phyloP scores from a whole-genome alignment of 2,329 filamentous ascomycete genomes.

The Cladophialophora psammophila region DNA sequence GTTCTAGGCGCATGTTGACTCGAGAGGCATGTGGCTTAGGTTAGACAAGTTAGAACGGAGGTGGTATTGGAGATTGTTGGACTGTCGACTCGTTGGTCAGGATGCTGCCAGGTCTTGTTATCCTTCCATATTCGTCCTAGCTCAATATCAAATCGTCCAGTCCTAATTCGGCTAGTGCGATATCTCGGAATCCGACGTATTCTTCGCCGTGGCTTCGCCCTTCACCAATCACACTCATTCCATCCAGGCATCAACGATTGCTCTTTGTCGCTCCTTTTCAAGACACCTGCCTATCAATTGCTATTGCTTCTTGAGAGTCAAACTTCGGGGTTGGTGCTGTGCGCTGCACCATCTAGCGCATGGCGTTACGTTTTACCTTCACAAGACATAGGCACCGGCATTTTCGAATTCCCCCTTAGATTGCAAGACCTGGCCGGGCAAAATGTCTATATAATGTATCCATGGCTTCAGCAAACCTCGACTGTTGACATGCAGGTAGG shows the following conservation, averaged over 20 bases:
- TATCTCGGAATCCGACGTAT: slow-evolving; percentile 17
- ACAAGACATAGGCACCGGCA: neutral
- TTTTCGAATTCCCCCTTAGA: neutral
- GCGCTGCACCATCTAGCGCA: neutral
- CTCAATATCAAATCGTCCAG: no score
- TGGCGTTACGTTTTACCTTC: neutral
- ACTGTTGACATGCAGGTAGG: neutral
- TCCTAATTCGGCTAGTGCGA: no score
- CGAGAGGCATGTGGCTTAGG: no score
- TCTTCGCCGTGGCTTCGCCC: neutral
- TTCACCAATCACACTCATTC: slow-evolving; percentile 5
- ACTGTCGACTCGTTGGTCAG: no score
- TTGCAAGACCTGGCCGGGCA: neutral
- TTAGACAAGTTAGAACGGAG: no score
- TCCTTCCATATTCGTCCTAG: no score
- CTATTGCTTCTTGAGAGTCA: neutral
- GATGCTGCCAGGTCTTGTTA: no score
- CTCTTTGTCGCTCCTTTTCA: neutral
- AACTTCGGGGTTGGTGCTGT: neutral
- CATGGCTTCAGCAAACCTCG: neutral
- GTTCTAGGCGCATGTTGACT: no score
- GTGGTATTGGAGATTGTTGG: no score
- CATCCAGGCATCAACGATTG: neutral
- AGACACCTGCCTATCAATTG: neutral
- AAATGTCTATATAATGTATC: neutral